These are phyloP conservation scores for Camellia sinensis DNA, from an alignment of 148 eudicot species.

Conservation along the genomic window DNA sequence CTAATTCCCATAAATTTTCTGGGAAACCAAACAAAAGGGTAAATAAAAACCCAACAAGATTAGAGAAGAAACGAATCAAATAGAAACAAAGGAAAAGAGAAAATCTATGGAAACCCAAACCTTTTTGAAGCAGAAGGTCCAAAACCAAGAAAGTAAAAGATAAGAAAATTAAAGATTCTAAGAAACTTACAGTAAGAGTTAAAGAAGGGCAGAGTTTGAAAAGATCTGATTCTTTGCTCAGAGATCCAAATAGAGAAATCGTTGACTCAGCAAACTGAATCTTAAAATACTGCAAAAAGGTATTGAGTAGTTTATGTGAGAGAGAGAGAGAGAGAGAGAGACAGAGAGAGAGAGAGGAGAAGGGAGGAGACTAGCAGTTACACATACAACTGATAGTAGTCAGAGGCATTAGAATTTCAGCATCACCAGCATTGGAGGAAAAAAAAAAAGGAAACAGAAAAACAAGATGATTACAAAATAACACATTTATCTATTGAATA, in stretches of 20 bases:
- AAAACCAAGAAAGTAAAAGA: background rate
- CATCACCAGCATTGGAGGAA: no score
- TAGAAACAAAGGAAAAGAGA: background rate
- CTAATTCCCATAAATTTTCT: background rate
- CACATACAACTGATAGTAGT: no score
- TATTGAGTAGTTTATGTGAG: background rate
- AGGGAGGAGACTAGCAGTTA: background rate
- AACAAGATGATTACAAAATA: background rate
- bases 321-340: background rate
- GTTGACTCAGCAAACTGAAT: background rate
- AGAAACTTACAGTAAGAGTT: constrained; percentile 6
- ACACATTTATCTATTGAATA: no score
- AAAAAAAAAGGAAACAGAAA: no score
- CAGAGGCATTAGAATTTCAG: no score
- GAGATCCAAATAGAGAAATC: background rate
- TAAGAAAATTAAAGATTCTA: background rate
- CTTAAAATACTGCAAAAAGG: background rate
- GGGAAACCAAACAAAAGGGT: constrained; percentile 4
- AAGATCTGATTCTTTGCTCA: constrained; percentile 1
- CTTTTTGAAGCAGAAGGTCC: background rate
- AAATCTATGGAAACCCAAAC: background rate
- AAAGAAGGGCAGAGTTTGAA: background rate
- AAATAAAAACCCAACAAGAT: background rate
- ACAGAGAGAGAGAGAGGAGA: no score
- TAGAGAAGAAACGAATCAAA: background rate